Evolutionary conservation across 2,329 filamentous ascomycete species (phyloP).

Genomic region (Malbranchea cinnamomea): DNA sequence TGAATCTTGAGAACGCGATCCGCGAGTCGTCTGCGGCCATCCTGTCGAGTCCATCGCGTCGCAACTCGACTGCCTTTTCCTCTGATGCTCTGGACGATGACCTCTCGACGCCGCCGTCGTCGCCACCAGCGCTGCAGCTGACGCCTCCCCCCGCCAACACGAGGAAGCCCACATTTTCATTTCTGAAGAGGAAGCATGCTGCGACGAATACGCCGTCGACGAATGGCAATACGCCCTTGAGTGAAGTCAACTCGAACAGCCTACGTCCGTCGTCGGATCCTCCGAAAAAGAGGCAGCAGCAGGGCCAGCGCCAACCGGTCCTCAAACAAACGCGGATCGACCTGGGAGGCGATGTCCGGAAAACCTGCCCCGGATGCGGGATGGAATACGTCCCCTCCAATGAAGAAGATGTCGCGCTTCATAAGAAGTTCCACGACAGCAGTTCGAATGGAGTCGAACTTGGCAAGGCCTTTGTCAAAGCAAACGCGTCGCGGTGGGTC

Average conservation of each 20-base stretch:
- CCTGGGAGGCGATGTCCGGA: slow-evolving; percentile 39
- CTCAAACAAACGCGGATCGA: slow-evolving; percentile 48
- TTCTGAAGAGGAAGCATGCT: slow-evolving; percentile 32
- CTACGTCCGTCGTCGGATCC: slow-evolving; percentile 25
- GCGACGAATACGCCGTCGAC: background rate
- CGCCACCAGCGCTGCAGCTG: slow-evolving; percentile 26
- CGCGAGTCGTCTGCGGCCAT: slow-evolving; percentile 32
- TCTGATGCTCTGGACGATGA: slow-evolving; percentile 28
- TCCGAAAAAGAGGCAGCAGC: slow-evolving; percentile 20
- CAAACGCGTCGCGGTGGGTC: slow-evolving; percentile 36
- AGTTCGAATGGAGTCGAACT: slow-evolving; percentile 47
- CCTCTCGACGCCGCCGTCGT: slow-evolving; percentile 37
- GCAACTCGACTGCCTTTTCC: slow-evolving; percentile 30
- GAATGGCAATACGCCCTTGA: slow-evolving; percentile 19
- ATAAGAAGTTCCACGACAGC: slow-evolving; percentile 49
- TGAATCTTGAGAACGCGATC: slow-evolving; percentile 33
- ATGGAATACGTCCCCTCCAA: slow-evolving; percentile 54
- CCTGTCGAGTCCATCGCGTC: slow-evolving; percentile 32
- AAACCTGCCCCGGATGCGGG: slow-evolving; percentile 44
- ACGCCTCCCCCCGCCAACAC: slow-evolving; percentile 28
- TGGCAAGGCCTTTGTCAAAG: slow-evolving; percentile 41
- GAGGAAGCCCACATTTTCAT: slow-evolving; percentile 36
- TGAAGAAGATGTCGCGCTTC: slow-evolving; percentile 44
- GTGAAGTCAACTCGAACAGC: slow-evolving; percentile 32
- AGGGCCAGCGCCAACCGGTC: slow-evolving; percentile 12